A percentile compares a stretch with the other conserved stretches of the same genome.
phyloP scores from a whole-genome alignment of 2,329 filamentous ascomycete genomes.

The Calonectria montana region DNA sequence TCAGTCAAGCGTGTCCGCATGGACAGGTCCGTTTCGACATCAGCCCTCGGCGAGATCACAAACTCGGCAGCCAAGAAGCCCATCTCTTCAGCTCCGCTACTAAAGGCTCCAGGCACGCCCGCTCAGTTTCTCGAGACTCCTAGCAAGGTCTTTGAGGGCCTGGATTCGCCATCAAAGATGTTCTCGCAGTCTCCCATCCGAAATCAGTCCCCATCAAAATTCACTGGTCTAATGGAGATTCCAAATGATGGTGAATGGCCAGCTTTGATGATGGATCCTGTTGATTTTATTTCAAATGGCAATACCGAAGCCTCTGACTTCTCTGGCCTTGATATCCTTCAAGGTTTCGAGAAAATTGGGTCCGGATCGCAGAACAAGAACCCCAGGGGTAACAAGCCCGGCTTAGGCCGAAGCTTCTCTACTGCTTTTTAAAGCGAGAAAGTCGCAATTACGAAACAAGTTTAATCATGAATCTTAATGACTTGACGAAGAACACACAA shows the following conservation, averaged over 20 bases:
- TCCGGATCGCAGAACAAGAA: slow-evolving; percentile 51
- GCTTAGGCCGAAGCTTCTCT: slow-evolving; percentile 46
- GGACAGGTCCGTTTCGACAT: slow-evolving; percentile 72
- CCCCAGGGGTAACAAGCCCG: slow-evolving; percentile 42
- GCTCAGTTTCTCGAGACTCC: slow-evolving; percentile 63
- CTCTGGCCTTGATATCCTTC: slow-evolving; percentile 75
- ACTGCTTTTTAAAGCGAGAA: slow-evolving; percentile 43
- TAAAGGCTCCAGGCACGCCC: slow-evolving; percentile 59
- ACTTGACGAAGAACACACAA: slow-evolving; percentile 42
- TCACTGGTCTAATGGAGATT: slow-evolving; percentile 49
- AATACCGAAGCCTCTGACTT: slow-evolving; percentile 66
- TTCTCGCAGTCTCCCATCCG: slow-evolving; percentile 50
- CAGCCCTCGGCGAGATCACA: slow-evolving; percentile 71
- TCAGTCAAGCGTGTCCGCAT: slow-evolving; percentile 69
- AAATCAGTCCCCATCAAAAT: slow-evolving; percentile 64
- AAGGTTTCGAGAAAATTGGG: slow-evolving; percentile 82
- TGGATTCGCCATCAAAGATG: slow-evolving; percentile 68
- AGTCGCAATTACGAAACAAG: slow-evolving; percentile 31
- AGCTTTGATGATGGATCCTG: slow-evolving; percentile 47
- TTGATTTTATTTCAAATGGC: slow-evolving; percentile 57
- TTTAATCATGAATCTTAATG: slow-evolving; percentile 43
- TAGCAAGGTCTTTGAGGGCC: slow-evolving; percentile 66
- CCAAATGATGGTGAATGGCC: slow-evolving; percentile 54
- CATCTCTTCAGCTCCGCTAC: slow-evolving; percentile 60
- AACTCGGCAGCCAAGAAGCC: slow-evolving; percentile 64